Evolutionary conservation across 2,329 filamentous ascomycete species (phyloP).

Genomic region (Penicillium expansum): DNA sequence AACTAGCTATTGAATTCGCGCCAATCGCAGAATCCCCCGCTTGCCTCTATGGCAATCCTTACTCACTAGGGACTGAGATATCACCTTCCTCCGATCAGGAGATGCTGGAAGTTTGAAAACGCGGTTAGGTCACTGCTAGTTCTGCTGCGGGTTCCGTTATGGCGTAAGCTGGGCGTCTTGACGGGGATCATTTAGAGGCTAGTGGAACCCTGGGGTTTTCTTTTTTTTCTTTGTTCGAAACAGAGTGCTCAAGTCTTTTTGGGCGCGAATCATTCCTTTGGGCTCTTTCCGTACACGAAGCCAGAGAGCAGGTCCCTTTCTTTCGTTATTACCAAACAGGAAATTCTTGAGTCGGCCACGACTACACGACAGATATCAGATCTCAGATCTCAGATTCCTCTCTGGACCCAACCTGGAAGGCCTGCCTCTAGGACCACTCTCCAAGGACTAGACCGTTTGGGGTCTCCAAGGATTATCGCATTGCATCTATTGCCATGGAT

Average conservation of each 20-base stretch:
- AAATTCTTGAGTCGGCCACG: conserved; percentile 4
- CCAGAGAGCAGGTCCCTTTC: conserved; percentile 1
- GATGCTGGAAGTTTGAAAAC: conserved; percentile 7
- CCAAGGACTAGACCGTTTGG: not conserved
- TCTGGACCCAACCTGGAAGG: not conserved
- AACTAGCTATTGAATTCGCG: conserved; percentile 25
- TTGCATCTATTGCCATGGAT: not conserved
- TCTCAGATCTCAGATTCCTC: conserved; percentile 2
- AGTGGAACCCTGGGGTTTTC: not conserved
- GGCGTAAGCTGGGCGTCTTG: not conserved
- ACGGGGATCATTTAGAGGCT: not conserved
- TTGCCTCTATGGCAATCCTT: conserved; percentile 9
- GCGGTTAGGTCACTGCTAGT: conserved; percentile 1
- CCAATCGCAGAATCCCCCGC: conserved; percentile 20
- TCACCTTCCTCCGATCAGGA: not conserved
- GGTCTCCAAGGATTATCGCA: not conserved
- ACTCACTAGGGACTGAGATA: not conserved
- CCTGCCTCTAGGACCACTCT: not conserved
- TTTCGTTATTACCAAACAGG: not conserved
- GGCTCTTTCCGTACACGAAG: conserved; percentile 9
- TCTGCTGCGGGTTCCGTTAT: not conserved
- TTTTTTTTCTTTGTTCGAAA: not conserved
- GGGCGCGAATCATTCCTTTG: not conserved
- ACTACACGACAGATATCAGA: conserved; percentile 15
- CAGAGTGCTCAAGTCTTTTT: not conserved